Evolutionary conservation across 129 eudicot species (phyloP), one percentile per base, ranked within the genome.

Genomic region (Deinandra increscens): DNA sequence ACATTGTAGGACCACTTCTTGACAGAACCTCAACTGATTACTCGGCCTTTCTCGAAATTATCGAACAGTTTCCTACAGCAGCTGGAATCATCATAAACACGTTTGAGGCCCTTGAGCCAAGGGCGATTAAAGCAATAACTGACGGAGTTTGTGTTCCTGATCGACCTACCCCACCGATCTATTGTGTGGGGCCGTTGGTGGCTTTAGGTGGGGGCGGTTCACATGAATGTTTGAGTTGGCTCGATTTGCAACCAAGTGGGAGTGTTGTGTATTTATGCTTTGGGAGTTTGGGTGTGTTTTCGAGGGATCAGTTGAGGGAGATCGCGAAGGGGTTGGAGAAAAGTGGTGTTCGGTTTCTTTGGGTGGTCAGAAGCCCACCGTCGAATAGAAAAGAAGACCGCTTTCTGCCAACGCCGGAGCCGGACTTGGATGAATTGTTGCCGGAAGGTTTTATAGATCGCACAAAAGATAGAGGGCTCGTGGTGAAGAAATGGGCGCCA

Each of bases 181-280:
- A 69, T 26, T 55, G 75, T 18, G 22, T 84, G 12, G 97, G 97
- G 9, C 97, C 97, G 0, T 42, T 87, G 48, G 54, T 87, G 13
- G 77, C 84, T 1, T 58, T 8, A 19, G 71, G 43, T 9, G 51
- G 39, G 5, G 49, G 34, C 7, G 58, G 53, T 54, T 20, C 56
- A 3, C 79, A 73, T 6, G 74, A 77, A 66, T 81, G 80, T 58
- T 62, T 81, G 58, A 46, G 11, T 6, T 78, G 83, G 83, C 82
- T 61, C 4, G 81, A 82, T 71, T 69, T 34, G 33, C 83, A 82
- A 51, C 86, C 83, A 41, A 74, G 68, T 11, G 62, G 36, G 39
- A 82, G 86, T 11, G 86, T 82, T 26, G 83, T 82, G 59, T 82
- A 68, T 43, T 69, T 82, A 64, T 59, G 78, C 41, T 82, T 82